Percentiles rank a stretch among this genome's conserved stretches.
Evolutionary conservation across 768 basidiomycete genomes (phyloP).

Genomic region (Termitomyces sp.): DNA sequence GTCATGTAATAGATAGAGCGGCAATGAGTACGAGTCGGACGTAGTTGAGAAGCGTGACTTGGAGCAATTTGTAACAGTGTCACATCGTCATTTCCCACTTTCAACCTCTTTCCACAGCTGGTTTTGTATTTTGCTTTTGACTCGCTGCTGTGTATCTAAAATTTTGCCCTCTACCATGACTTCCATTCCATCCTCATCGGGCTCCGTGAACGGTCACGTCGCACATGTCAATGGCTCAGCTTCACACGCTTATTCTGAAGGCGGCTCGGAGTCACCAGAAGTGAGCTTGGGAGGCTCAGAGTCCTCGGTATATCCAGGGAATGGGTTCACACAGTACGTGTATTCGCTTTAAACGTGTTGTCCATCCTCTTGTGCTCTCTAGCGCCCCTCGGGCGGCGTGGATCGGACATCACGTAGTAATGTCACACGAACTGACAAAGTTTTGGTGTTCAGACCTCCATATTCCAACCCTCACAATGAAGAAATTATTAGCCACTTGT

Average conservation of each 20-base stretch:
- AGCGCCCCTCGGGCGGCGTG: constrained; percentile 3
- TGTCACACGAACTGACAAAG: constrained; percentile 8
- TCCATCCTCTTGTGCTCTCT: constrained; percentile 1
- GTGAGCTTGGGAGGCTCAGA: constrained; percentile 32
- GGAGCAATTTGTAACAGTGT: constrained; percentile 14
- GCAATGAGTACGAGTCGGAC: constrained; percentile 2
- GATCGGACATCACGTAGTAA: constrained; percentile 11
- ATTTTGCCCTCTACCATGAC: constrained; percentile 24
- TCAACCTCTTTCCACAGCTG: constrained; percentile 3
- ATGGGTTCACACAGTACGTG: constrained; percentile 63
- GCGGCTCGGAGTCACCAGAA: constrained; percentile 34
- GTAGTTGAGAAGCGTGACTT: constrained; percentile 1
- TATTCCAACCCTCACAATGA: constrained; percentile 70
- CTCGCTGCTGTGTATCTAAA: constrained; percentile 7
- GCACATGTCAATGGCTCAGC: constrained; percentile 47
- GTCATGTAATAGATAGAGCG: constrained; percentile 34
- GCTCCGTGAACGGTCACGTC: constrained; percentile 49
- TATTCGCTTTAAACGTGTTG: constrained; percentile 2
- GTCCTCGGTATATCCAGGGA: constrained; percentile 41
- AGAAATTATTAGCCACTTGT: constrained; percentile 74
- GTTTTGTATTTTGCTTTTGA: constrained; percentile 10
- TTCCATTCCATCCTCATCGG: constrained; percentile 37
- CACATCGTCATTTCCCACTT: constrained; percentile 13
- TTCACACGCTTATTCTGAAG: constrained; percentile 34
- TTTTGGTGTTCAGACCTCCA: constrained; percentile 32